phyloP scores from a whole-genome alignment of 148 eudicot genomes.

The Polygonum aviculare region DNA sequence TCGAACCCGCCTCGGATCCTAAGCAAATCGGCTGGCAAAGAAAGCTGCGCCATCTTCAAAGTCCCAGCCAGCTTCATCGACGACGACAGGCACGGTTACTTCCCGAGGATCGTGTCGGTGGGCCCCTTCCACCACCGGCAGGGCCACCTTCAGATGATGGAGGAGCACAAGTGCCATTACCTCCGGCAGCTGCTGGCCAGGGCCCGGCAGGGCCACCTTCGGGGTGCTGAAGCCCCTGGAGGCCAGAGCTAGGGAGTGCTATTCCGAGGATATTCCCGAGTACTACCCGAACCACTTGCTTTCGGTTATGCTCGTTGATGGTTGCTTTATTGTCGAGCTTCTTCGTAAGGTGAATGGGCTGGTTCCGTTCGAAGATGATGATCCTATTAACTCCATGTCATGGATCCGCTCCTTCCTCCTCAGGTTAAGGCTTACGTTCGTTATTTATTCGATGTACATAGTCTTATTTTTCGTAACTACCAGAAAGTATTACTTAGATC shows the following conservation, averaged over 20 bases:
- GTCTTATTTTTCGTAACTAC: too few species aligned
- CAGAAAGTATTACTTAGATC: too few species aligned
- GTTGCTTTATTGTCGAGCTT: conserved; percentile 65
- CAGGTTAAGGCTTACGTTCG: neutral
- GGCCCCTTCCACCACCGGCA: conserved; percentile 63
- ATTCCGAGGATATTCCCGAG: conserved; percentile 31
- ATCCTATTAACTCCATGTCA: conserved; percentile 32
- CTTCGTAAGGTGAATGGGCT: conserved; percentile 39
- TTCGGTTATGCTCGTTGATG: conserved; percentile 72
- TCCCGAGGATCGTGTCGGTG: conserved; percentile 51
- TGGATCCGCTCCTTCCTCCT: conserved; percentile 35
- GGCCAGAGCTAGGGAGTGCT: conserved; percentile 36
- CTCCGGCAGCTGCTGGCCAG: conserved; percentile 28
- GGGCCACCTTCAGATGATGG: conserved; percentile 45
- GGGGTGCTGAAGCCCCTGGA: conserved; percentile 37
- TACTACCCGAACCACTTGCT: conserved; percentile 25
- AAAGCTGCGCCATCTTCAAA: conserved; percentile 56
- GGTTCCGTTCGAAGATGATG: conserved; percentile 19
- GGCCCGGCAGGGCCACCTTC: conserved; percentile 25
- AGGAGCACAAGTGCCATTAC: conserved; percentile 70
- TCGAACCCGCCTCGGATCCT: conserved; percentile 21
- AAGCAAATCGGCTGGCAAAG: conserved; percentile 44
- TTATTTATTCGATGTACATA: too few species aligned
- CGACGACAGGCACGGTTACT: conserved; percentile 33
- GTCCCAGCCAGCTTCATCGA: conserved; percentile 51